These are phyloP conservation scores for Rhizophagus clarus DNA, from an alignment of 192 early-diverging fungal species.

Conservation along the genomic window DNA sequence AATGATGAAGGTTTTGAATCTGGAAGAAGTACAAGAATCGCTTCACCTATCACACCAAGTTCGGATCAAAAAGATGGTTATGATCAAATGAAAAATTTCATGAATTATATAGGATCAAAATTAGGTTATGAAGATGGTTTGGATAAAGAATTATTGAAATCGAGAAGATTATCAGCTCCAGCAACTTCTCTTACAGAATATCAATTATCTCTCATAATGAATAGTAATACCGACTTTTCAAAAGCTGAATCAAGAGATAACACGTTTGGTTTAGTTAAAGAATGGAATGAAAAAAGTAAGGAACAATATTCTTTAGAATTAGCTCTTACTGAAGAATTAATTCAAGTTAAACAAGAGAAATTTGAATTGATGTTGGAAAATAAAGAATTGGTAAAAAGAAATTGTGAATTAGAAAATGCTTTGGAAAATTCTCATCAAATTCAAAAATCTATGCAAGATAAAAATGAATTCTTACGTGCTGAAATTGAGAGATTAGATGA, in stretches of 20 bases:
- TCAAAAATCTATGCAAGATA: slow-evolving; percentile 39
- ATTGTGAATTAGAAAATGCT: slow-evolving; percentile 32
- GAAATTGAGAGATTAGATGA: slow-evolving; percentile 37
- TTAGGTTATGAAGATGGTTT: not conserved
- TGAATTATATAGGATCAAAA: not conserved
- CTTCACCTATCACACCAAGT: not conserved
- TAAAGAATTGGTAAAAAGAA: slow-evolving; percentile 9
- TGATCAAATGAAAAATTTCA: not conserved
- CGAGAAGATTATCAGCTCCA: not conserved
- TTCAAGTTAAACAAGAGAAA: slow-evolving; percentile 42
- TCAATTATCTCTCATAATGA: not conserved
- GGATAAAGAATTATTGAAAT: not conserved
- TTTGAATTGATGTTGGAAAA: slow-evolving; percentile 26
- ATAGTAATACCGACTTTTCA: not conserved
- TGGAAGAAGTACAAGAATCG: not conserved
- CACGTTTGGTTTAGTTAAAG: not conserved
- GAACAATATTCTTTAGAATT: not conserved
- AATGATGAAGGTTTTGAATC: not conserved
- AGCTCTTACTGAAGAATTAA: slow-evolving; percentile 39
- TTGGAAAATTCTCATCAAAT: slow-evolving; percentile 39
- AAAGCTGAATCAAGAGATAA: not conserved
- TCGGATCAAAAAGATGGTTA: not conserved
- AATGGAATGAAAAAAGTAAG: slow-evolving; percentile 7
- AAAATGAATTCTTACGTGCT: slow-evolving; percentile 31
- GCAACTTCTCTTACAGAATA: not conserved